A percentile compares a stretch with the other conserved stretches of the same genome.
Conservation (phyloP, 352 stramenopile species). For the Blastocystis sp. region DNA sequence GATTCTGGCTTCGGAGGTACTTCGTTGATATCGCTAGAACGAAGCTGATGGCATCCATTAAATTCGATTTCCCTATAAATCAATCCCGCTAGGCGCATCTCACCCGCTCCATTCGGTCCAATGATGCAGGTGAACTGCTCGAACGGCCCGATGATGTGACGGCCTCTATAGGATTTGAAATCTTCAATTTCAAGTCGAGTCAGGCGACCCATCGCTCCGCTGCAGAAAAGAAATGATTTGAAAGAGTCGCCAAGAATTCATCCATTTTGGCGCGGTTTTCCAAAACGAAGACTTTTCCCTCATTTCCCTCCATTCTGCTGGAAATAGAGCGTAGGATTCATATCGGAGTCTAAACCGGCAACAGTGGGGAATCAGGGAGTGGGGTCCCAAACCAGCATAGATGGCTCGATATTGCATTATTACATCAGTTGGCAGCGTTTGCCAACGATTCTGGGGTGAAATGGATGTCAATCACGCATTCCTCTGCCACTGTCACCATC, state of each 20-base stretch:
- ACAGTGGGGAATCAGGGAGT: no score
- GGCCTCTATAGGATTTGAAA: slow-evolving; percentile 97
- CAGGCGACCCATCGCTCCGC: slow-evolving; percentile 83
- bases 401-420: no score
- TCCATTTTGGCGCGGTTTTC: slow-evolving; percentile 34
- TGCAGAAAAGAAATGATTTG: slow-evolving; percentile 20
- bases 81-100: background rate
- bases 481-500: no score
- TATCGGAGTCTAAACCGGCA: no score
- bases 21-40: slow-evolving; percentile 93
- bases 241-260: background rate
- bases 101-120: slow-evolving; percentile 90
- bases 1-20: slow-evolving; percentile 91
- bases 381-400: no score
- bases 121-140: slow-evolving; percentile 95
- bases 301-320: background rate
- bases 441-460: no score
- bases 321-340: no score
- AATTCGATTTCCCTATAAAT: slow-evolving; percentile 83
- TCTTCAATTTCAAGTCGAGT: slow-evolving; percentile 94
- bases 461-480: no score
- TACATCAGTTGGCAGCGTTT: no score
- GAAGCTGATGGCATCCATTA: slow-evolving; percentile 96
- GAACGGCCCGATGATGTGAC: slow-evolving; percentile 92
- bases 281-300: slow-evolving; percentile 48